Conservation (phyloP, 2,329 filamentous ascomycete species). For the Beauveria rudraprayagi region DNA sequence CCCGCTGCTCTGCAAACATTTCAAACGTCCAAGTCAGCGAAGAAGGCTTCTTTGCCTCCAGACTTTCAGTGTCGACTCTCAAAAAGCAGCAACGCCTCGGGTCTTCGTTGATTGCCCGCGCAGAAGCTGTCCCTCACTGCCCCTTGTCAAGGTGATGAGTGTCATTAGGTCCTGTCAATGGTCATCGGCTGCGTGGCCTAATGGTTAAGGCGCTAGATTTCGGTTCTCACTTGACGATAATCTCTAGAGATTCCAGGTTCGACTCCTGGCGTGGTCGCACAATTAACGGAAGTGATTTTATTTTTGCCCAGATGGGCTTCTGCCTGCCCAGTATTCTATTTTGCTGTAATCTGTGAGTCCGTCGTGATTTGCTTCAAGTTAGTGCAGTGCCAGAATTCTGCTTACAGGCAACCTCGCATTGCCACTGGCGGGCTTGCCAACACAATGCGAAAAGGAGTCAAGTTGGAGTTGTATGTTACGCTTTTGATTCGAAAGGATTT, state of each 20-base stretch:
- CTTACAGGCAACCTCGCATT: too few relatives aligned
- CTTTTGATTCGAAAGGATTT: too few relatives aligned
- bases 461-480: too few relatives aligned
- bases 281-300: neutral
- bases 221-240: slow-evolving; percentile 19
- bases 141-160: neutral
- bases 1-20: neutral
- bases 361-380: too few relatives aligned
- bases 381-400: too few relatives aligned
- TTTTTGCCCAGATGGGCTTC: neutral
- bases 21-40: neutral
- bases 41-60: neutral
- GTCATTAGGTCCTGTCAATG: slow-evolving; percentile 1
- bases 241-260: slow-evolving; percentile 37
- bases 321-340: too few relatives aligned
- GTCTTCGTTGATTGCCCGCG: too few relatives aligned
- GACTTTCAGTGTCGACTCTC: neutral
- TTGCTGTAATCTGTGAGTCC: too few relatives aligned
- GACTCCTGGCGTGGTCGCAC: slow-evolving; percentile 34
- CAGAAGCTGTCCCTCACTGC: neutral
- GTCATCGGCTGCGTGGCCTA: slow-evolving; percentile 32
- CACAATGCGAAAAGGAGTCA: too few relatives aligned
- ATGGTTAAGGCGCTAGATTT: slow-evolving; percentile 38
- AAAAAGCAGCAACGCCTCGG: too few relatives aligned
- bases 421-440: too few relatives aligned